Percentiles rank a stretch among this genome's conserved stretches.
Conservation (phyloP, 2,329 filamentous ascomycete genomes). For the Aureobasidium sp. region DNA sequence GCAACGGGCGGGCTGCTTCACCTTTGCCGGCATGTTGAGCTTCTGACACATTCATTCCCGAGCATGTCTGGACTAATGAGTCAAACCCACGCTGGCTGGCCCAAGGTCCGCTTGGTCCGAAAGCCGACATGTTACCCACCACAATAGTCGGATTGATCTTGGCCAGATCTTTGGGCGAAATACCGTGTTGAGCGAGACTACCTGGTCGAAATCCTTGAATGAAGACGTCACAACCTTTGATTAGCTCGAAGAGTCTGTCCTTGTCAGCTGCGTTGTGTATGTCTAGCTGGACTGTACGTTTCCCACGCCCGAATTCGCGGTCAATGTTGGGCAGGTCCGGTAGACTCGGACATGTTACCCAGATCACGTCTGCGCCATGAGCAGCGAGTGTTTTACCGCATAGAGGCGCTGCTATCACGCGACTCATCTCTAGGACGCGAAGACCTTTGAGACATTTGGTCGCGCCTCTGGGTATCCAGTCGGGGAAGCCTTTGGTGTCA, state of each 20-base stretch:
- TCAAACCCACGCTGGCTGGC: not conserved
- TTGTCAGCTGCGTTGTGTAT: conserved; percentile 23
- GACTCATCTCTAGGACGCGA: conserved; percentile 17
- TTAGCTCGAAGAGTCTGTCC: conserved; percentile 24
- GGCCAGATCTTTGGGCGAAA: not conserved
- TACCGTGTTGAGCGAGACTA: not conserved
- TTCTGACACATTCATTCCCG: not conserved
- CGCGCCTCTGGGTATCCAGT: not conserved
- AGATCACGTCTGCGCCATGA: conserved; percentile 26
- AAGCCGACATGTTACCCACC: not conserved
- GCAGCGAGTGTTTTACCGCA: conserved; percentile 24
- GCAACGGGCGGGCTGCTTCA: not conserved
- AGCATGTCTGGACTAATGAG: not conserved
- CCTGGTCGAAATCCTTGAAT: conserved; percentile 4
- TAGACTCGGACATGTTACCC: conserved; percentile 23
- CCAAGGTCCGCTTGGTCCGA: not conserved
- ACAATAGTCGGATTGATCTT: not conserved
- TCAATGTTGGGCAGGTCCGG: conserved; percentile 23
- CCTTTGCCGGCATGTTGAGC: not conserved
- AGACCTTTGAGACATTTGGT: not conserved
- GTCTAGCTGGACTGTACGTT: conserved; percentile 29
- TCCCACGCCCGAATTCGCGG: conserved; percentile 22
- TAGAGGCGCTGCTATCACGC: conserved; percentile 25
- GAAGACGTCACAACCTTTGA: conserved; percentile 35
- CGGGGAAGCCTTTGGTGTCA: not conserved